These are phyloP conservation scores for Backusella tarrabulga DNA, from an alignment of 192 early-diverging fungal genomes.

Conservation along the genomic window DNA sequence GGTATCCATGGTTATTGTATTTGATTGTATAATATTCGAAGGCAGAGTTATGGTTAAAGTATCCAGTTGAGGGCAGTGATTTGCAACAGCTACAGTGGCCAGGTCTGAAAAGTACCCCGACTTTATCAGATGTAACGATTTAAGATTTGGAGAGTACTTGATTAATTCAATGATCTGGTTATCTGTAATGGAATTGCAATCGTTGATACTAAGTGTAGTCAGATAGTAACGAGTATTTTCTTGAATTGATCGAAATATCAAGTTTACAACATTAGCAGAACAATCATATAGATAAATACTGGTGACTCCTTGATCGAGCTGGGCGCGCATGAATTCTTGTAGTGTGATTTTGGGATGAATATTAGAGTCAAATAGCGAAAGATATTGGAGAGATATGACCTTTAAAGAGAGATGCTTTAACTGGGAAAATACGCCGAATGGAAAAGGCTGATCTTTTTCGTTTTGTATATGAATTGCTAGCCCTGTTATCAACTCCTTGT, in stretches of 20 bases:
- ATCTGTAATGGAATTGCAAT: constrained; percentile 5
- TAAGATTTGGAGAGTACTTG: not conserved
- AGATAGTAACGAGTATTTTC: not conserved
- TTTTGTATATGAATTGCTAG: not conserved
- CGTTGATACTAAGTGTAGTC: not conserved
- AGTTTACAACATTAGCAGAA: not conserved
- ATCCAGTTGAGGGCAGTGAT: not conserved
- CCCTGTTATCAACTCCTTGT: not conserved
- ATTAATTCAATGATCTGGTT: not conserved
- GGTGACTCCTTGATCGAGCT: not conserved
- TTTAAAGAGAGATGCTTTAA: not conserved
- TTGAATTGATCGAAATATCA: not conserved
- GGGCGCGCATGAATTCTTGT: not conserved
- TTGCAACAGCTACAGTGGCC: not conserved
- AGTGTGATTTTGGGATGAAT: not conserved
- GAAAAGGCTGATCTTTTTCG: not conserved
- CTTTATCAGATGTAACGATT: not conserved
- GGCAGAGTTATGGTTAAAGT: not conserved
- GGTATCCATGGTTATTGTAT: constrained; percentile 1
- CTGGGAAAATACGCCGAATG: not conserved
- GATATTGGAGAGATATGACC: not conserved
- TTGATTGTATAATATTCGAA: not conserved
- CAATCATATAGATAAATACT: not conserved
- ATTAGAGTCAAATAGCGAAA: not conserved
- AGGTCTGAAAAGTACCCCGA: constrained; percentile 6